phyloP scores from a whole-genome alignment of 2,329 filamentous ascomycete species.

The Claviceps sp. region DNA sequence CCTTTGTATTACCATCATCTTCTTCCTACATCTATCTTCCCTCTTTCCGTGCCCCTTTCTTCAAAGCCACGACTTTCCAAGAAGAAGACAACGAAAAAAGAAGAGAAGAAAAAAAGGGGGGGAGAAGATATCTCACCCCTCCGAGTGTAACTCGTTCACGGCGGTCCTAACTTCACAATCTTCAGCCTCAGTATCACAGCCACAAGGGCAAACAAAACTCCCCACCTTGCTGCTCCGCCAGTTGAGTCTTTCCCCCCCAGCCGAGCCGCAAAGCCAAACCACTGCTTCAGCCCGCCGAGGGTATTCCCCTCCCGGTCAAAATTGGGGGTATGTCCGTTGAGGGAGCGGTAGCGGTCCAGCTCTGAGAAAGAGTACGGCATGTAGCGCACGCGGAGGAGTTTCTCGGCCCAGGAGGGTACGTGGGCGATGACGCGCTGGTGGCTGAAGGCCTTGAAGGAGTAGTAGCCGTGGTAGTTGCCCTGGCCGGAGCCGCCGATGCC shows the following conservation, averaged over 20 bases:
- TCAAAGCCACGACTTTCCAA: too few relatives aligned
- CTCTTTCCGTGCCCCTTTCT: too few relatives aligned
- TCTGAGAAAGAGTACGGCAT: constrained; percentile 42
- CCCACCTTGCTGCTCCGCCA: constrained; percentile 15
- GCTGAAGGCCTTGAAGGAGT: constrained; percentile 31
- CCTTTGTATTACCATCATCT: too few relatives aligned
- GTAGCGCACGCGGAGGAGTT: constrained; percentile 53
- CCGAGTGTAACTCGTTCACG: too few relatives aligned
- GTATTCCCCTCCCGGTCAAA: constrained; percentile 48
- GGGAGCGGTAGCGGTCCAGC: constrained; percentile 29
- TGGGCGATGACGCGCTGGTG: constrained; percentile 25
- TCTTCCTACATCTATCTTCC: too few relatives aligned
- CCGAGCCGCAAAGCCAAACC: constrained; percentile 34
- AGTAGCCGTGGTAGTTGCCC: constrained; percentile 34
- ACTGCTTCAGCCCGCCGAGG: constrained; percentile 39
- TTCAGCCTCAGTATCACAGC: too few relatives aligned
- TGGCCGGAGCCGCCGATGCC: constrained; percentile 35
- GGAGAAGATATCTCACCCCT: too few relatives aligned
- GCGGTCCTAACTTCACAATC: too few relatives aligned
- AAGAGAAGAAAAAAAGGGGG: too few relatives aligned
- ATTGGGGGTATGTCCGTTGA: constrained; percentile 36
- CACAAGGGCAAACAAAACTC: too few relatives aligned
- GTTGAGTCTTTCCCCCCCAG: constrained; percentile 36
- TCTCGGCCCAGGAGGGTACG: constrained; percentile 24
- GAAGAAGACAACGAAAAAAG: too few relatives aligned